A percentile compares a stretch with the other conserved stretches of the same genome.
Conservation (phyloP, 805 yeast species). For the Wickerhamiella kazuoi region DNA sequence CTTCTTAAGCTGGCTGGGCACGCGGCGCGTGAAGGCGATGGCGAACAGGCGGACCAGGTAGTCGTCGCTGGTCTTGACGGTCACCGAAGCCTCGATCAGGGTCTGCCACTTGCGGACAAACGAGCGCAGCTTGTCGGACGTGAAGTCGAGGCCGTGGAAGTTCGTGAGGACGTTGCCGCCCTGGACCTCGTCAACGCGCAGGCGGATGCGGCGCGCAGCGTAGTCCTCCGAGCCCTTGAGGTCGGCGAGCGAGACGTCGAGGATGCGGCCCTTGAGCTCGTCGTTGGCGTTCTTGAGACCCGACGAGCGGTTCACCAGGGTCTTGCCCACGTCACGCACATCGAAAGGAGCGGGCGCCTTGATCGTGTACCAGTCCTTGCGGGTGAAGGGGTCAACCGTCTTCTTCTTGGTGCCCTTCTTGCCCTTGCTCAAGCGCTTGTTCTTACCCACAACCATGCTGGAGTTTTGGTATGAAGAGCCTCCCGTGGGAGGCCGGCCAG, state of each 20-base stretch:
- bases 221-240: conserved; percentile 98
- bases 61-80: conserved; percentile 96
- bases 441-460: conserved; percentile 69
- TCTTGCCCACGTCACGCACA: conserved; percentile 97
- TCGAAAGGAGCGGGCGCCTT: conserved; percentile 98
- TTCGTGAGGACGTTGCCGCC: conserved; percentile 97
- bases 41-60: conserved; percentile 92
- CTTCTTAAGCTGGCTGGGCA: conserved; percentile 92
- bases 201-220: conserved; percentile 91
- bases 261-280: conserved; percentile 94
- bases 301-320: conserved; percentile 93
- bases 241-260: conserved; percentile 92
- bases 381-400: conserved; percentile 98
- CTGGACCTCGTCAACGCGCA: conserved; percentile 97
- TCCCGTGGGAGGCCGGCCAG: background rate
- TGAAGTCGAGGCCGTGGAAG: conserved; percentile 99
- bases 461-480: conserved; percentile 6
- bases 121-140: conserved; percentile 93
- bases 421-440: conserved; percentile 70
- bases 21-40: conserved; percentile 97
- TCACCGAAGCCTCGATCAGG: conserved; percentile 92
- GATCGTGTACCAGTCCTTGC: conserved; percentile 97
- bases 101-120: conserved; percentile 99
- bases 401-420: conserved; percentile 98
- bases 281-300: conserved; percentile 96